Conservation (phyloP, 2,329 filamentous ascomycete genomes). For the Hypocrella siamensis region DNA sequence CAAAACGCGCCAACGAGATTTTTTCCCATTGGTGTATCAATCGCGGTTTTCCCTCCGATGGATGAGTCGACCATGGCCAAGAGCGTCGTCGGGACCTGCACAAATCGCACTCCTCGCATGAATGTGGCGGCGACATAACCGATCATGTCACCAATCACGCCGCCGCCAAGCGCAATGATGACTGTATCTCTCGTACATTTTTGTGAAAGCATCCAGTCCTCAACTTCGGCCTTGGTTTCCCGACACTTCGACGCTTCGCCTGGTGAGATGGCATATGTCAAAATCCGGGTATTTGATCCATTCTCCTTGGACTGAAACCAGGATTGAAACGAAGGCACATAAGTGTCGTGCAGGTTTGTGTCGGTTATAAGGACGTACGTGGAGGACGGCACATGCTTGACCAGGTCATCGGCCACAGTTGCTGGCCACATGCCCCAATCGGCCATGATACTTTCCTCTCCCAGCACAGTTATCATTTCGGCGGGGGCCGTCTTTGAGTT, state of each 20-base stretch:
- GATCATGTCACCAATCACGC: constrained; percentile 95
- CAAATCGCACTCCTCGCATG: constrained; percentile 92
- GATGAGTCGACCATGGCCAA: constrained; percentile 97
- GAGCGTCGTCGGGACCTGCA: constrained; percentile 90
- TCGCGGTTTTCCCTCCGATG: constrained; percentile 95
- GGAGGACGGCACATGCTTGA: constrained; percentile 62
- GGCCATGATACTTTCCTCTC: constrained; percentile 79
- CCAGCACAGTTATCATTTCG: constrained; percentile 62
- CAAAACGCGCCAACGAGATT: constrained; percentile 93
- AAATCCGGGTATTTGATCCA: constrained; percentile 41
- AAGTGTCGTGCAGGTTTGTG: constrained; percentile 71
- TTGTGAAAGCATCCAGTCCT: constrained; percentile 90
- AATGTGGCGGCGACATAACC: constrained; percentile 96
- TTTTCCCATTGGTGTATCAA: constrained; percentile 91
- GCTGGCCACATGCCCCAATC: constrained; percentile 80
- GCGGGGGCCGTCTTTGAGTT: constrained; percentile 18
- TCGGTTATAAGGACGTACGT: constrained; percentile 96
- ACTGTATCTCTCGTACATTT: constrained; percentile 92
- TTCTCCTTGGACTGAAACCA: constrained; percentile 15
- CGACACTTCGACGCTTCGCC: constrained; percentile 90
- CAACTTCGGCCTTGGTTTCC: constrained; percentile 85
- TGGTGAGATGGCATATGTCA: constrained; percentile 75
- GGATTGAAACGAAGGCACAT: constrained; percentile 59
- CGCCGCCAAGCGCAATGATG: constrained; percentile 84
- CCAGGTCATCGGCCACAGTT: constrained; percentile 68